Evolutionary conservation across 768 basidiomycete species (phyloP).

Genomic region (Pisolithus orientalis): DNA sequence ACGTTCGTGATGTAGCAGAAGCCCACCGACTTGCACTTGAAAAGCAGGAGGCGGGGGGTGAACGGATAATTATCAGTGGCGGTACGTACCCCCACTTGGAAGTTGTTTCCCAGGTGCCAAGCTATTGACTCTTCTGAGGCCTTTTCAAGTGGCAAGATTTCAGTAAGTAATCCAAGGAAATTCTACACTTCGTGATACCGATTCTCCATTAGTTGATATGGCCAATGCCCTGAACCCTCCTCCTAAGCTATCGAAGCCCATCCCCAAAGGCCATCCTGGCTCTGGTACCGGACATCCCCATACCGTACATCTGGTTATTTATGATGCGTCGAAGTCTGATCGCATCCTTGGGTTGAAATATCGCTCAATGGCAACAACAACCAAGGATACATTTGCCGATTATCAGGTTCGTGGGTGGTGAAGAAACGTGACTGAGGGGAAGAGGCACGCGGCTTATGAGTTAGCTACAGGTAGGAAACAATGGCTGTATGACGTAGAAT

Average conservation of each 20-base stretch:
- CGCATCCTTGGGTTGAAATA: conserved; percentile 39
- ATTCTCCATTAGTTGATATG: conserved; percentile 28
- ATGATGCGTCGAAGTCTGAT: conserved; percentile 32
- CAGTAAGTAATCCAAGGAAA: conserved; percentile 9
- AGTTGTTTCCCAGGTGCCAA: background rate
- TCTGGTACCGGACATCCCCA: conserved; percentile 20
- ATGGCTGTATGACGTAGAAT: no score
- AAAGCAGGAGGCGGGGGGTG: conserved; percentile 44
- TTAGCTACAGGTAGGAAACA: no score
- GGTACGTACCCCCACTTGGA: conserved; percentile 12
- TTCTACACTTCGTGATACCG: background rate
- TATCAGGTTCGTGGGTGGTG: conserved; percentile 41
- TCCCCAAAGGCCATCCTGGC: conserved; percentile 31
- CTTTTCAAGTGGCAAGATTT: conserved; percentile 28
- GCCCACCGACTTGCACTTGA: conserved; percentile 50
- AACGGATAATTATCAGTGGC: conserved; percentile 49
- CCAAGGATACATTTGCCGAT: conserved; percentile 36
- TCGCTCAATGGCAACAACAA: conserved; percentile 32
- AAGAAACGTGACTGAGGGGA: background rate
- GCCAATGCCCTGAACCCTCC: conserved; percentile 30
- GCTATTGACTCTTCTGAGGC: conserved; percentile 5
- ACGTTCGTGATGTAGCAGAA: conserved; percentile 50
- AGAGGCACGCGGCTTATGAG: background rate
- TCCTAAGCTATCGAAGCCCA: conserved; percentile 21
- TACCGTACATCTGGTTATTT: conserved; percentile 23